Conservation (phyloP, 352 stramenopile genomes). For the Phytopythium mirpurense region DNA sequence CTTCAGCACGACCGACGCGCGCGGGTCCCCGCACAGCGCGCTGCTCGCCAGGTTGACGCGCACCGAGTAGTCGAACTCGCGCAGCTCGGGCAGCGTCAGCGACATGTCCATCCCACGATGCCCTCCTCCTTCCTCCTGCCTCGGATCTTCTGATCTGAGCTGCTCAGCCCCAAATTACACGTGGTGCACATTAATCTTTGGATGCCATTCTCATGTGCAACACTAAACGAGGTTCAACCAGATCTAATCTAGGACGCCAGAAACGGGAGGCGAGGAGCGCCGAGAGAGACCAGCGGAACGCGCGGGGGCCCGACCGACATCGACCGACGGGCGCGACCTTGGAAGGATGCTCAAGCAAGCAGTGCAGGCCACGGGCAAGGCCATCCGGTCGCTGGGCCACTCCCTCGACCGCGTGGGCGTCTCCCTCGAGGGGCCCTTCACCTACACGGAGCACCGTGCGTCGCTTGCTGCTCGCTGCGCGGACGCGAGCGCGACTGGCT, state of each 20-base stretch:
- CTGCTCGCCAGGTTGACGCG: constrained; percentile 57
- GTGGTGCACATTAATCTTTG: no score
- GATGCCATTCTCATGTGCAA: no score
- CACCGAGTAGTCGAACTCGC: constrained; percentile 75
- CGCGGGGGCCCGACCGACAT: no score
- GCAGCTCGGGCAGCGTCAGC: constrained; percentile 15
- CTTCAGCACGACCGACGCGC: constrained; percentile 47
- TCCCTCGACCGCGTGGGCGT: constrained; percentile 84
- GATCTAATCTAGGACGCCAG: constrained; percentile 7
- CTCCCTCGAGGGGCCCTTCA: constrained; percentile 68
- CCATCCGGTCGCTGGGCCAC: constrained; percentile 78
- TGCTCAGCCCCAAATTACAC: no score
- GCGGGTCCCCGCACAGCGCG: constrained; percentile 38
- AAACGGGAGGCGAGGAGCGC: constrained; percentile 24
- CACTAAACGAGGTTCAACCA: constrained; percentile 5
- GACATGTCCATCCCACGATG: no score
- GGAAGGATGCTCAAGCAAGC: constrained; percentile 58
- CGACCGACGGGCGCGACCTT: constrained; percentile 2
- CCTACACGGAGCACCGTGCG: constrained; percentile 88
- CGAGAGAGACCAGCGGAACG: constrained; percentile 27
- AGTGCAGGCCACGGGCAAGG: constrained; percentile 71
- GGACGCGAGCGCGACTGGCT: neutral
- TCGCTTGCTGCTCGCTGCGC: constrained; percentile 1
- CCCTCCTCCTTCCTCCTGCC: no score
- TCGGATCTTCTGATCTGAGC: no score